These are phyloP conservation scores for Pulicaria dysenterica DNA, from an alignment of 129 eudicot species.

Conservation along the genomic window DNA sequence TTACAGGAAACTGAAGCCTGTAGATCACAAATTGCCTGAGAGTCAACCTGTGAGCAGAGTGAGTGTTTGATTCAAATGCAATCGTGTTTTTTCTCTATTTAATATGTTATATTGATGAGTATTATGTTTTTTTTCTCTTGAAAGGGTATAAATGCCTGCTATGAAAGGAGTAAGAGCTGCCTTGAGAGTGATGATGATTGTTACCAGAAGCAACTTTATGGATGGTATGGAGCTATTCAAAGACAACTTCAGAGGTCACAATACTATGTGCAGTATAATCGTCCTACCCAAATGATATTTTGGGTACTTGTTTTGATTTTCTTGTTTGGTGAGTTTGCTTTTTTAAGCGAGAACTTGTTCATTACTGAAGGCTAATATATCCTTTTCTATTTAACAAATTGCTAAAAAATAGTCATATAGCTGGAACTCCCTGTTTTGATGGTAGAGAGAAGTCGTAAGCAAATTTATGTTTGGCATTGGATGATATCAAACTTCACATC, in stretches of 20 bases:
- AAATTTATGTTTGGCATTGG: too few species aligned
- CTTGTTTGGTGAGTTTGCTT: slow-evolving; percentile 67
- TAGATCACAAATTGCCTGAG: slow-evolving; percentile 52
- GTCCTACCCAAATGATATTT: slow-evolving; percentile 63
- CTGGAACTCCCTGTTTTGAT: neutral
- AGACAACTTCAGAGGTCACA: slow-evolving; percentile 89
- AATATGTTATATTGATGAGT: slow-evolving; percentile 14
- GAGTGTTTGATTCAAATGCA: slow-evolving; percentile 27
- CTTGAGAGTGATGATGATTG: slow-evolving; percentile 67
- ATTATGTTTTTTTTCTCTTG: slow-evolving; percentile 13
- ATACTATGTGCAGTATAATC: slow-evolving; percentile 74
- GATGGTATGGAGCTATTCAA: slow-evolving; percentile 84
- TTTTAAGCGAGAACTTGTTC: neutral
- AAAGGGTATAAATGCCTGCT: slow-evolving; percentile 56
- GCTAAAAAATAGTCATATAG: too few species aligned
- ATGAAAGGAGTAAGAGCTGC: slow-evolving; percentile 80
- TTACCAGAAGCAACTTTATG: slow-evolving; percentile 72
- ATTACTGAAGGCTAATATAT: neutral
- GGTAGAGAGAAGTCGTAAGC: neutral
- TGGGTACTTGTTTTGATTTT: slow-evolving; percentile 54
- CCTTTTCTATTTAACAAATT: neutral
- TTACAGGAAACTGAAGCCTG: slow-evolving; percentile 65
- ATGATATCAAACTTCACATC: too few species aligned
- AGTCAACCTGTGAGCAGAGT: slow-evolving; percentile 55
- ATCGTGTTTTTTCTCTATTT: neutral